Evolutionary conservation across 306 rosid species (phyloP), one percentile per base, ranked within the genome.

Genomic region (Ceratonia siliqua): DNA sequence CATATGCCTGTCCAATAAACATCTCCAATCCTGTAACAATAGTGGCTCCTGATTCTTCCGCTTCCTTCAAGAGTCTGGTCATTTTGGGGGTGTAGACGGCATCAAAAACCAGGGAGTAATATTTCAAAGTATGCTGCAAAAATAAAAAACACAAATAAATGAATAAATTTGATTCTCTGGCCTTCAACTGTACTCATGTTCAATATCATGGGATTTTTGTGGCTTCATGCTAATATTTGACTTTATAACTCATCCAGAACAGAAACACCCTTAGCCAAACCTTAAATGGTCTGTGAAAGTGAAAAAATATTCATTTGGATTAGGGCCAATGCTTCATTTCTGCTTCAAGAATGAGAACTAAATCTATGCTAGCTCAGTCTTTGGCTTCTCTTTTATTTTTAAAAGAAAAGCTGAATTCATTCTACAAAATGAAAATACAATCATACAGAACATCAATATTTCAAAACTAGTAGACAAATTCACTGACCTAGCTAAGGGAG

Each of bases 1-100:
- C 90, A 81, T 82, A 90, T 30, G 97, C 96, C 83, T 94, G 98
- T 72, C 96, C 94, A 57, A 88, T 59, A 73, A 94, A 90, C 98
- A 94, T 94, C 80, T 94, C 96, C 61, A 81, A 32, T 68, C 98
- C 97, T 21, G 89, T 72, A 63, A 94, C 96, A 66, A 79, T 66
- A 36, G 73, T 84, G 68, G 92, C 96, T 63, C 98, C 97, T 38
- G 89, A 85, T 72, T 90, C 98, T 69, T 85, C 88, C n/a, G 98
- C 97, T 78, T 94, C 98, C 64, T 72, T 86, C 84, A 94, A 82
- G 64, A 94, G 96, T 86, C 87, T 90, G 35, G 97, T 94, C 27
- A 88, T 81, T 79, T 82, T 88, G 21, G 98, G 98, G 5, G 93
- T 88, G 85, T 94, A 94, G 73, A 94, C 90, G 3, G 96, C 98